Percentiles rank a stretch among this genome's conserved stretches.
phyloP scores from a whole-genome alignment of 129 eudicot species.

The Solidago caesia region DNA sequence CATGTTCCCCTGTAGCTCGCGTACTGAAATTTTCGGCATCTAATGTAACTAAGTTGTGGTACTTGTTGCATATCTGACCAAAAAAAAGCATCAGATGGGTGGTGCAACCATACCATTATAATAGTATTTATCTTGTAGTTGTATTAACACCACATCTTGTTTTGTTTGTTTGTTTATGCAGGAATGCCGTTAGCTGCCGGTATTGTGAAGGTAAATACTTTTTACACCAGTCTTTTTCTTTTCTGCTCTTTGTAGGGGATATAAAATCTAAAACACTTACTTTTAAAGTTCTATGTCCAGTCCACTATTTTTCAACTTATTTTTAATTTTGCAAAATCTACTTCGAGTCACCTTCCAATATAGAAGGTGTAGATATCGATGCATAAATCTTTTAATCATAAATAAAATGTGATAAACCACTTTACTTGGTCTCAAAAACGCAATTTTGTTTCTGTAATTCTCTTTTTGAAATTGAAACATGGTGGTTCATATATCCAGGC shows the following conservation, averaged over 20 bases:
- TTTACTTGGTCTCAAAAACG: neutral
- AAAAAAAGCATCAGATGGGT: slow-evolving; percentile 1
- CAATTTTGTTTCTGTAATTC: neutral
- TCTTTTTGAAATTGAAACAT: slow-evolving; percentile 5
- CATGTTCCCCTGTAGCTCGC: neutral
- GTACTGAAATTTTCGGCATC: neutral
- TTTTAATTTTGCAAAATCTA: neutral
- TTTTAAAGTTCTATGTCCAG: neutral
- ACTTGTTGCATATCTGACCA: slow-evolving; percentile 7
- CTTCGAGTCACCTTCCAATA: neutral
- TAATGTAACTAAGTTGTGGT: slow-evolving; percentile 11
- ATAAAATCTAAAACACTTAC: neutral
- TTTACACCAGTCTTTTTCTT: neutral
- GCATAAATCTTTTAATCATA: neutral
- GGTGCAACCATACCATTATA: slow-evolving; percentile 17
- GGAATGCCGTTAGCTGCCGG: slow-evolving; percentile 89
- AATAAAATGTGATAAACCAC: neutral
- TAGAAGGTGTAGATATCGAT: slow-evolving; percentile 10
- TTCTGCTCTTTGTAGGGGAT: slow-evolving; percentile 2
- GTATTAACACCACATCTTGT: slow-evolving; percentile 14
- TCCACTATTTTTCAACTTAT: neutral
- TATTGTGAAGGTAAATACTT: slow-evolving; percentile 63
- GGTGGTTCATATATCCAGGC: slow-evolving; percentile 36
- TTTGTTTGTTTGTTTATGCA: slow-evolving; percentile 30
- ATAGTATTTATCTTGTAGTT: neutral